A percentile compares a stretch with the other conserved stretches of the same genome.
These are phyloP conservation scores for Neofusicoccum sp. DNA, from an alignment of 2,329 filamentous ascomycete species.

Conservation along the genomic window DNA sequence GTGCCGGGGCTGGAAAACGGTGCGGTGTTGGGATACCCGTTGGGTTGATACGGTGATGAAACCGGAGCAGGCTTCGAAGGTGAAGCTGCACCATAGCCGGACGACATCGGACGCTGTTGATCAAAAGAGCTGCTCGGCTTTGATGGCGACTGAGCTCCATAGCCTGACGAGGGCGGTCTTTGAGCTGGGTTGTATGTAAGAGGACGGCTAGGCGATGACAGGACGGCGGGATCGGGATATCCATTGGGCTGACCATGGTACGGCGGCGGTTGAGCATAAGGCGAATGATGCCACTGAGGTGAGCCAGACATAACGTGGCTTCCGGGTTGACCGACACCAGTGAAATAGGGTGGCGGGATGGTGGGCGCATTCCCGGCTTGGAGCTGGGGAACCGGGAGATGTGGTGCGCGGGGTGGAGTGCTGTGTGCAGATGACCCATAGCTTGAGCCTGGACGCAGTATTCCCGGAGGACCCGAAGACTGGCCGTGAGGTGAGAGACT, in stretches of 20 bases:
- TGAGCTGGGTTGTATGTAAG: constrained; percentile 30
- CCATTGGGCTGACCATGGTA: constrained; percentile 6
- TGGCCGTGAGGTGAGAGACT: constrained; percentile 47
- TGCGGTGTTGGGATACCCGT: constrained; percentile 31
- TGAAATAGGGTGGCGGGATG: constrained; percentile 5
- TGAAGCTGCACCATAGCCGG: constrained; percentile 27
- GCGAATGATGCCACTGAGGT: neutral
- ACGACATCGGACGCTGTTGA: constrained; percentile 42
- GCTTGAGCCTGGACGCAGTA: neutral
- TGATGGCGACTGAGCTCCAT: neutral
- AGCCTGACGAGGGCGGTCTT: constrained; percentile 37
- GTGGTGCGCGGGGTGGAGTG: neutral
- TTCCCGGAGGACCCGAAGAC: constrained; percentile 38
- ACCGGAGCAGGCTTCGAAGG: constrained; percentile 37
- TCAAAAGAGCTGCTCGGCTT: constrained; percentile 36
- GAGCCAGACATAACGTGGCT: neutral
- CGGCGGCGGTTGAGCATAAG: neutral
- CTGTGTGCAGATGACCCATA: constrained; percentile 11
- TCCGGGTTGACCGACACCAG: neutral
- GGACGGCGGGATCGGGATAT: neutral
- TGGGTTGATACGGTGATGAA: constrained; percentile 34
- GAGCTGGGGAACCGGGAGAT: neutral
- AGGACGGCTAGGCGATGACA: constrained; percentile 1
- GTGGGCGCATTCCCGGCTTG: neutral
- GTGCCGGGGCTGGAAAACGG: constrained; percentile 44